Conservation (phyloP, 179 eudicot genomes). For the Nepenthes alata region DNA sequence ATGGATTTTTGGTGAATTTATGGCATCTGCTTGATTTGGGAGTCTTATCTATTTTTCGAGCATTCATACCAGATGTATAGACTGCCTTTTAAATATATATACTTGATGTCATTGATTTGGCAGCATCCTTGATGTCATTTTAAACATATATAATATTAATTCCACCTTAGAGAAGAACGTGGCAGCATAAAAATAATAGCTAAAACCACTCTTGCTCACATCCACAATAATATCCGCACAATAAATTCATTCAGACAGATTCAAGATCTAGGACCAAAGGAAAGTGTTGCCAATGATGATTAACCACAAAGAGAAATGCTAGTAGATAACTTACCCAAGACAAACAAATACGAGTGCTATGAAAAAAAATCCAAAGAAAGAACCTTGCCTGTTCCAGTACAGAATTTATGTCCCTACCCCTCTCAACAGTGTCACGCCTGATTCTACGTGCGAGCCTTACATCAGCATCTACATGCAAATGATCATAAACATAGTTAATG, state of each 20-base stretch:
- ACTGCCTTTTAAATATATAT: too few relatives aligned
- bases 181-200: neutral
- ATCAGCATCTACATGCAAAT: constrained; percentile 64
- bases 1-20: too few relatives aligned
- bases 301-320: neutral
- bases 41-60: neutral
- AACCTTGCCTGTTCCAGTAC: constrained; percentile 90
- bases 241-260: too few relatives aligned
- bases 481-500: neutral
- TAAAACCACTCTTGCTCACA: too few relatives aligned
- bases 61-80: too few relatives aligned
- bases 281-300: neutral
- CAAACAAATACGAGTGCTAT: neutral
- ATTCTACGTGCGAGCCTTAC: constrained; percentile 98
- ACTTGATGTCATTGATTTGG: too few relatives aligned
- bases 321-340: neutral
- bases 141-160: too few relatives aligned
- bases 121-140: too few relatives aligned
- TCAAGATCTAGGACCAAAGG: neutral
- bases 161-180: neutral
- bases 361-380: constrained; percentile 1
- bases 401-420: constrained; percentile 95
- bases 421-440: constrained; percentile 91
- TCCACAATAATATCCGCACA: too few relatives aligned
- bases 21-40: neutral